Evolutionary conservation across 2,329 filamentous ascomycete species (phyloP), one percentile per base, ranked within the genome.

Genomic region (Ophiostoma pallidulum): DNA sequence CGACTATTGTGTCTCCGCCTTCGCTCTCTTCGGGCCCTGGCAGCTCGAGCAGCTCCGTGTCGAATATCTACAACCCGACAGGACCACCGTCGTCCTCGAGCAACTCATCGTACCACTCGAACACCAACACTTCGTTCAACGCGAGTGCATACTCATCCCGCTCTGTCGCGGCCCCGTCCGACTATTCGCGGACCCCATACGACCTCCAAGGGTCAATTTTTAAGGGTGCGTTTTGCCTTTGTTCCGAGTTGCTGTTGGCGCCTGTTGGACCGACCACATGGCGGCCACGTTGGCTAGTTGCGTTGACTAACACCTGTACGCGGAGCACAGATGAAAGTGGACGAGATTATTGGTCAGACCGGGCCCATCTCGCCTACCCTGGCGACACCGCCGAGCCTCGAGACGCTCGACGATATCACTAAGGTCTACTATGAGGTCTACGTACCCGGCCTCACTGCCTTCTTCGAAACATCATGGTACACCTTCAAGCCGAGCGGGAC

Each of bases 381-480:
- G 50, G 63, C 66, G 54, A 71, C 75, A 24, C 72, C 75, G 49
- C 71, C 68, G 58, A 64, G 69, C 61, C 63, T 74, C 49, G 70
- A 72, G 29, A 66, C 64, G 19, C 58, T 86, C 42, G 77, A 81
- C 56, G 82, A 88, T 60, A 79, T 88, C 50, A 80, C 79, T 53
- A 76, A 76, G 52, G 64, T 91, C 14, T 94, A 86, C 64, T 75
- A 78, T 56, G 82, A 83, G 54, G 81, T 88, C 54, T 94, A 92
- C 62, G 84, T 57, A 4, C 76, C 75, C 1, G 84, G 80, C 8
- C 75, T 92, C 40, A 82, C 86, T 63, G 75, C 76, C 42, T 82
- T 92, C 53, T 76, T 94, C 53, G 90, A 96, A 63, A 86, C 87
- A 7, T 75, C 73, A 24, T 97, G 90, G 90, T 96, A 87, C 66